Percentiles rank a stretch among this genome's conserved stretches.
These are phyloP conservation scores for Neonectria sp. DNA, from an alignment of 2,329 filamentous ascomycete genomes.

Conservation along the genomic window DNA sequence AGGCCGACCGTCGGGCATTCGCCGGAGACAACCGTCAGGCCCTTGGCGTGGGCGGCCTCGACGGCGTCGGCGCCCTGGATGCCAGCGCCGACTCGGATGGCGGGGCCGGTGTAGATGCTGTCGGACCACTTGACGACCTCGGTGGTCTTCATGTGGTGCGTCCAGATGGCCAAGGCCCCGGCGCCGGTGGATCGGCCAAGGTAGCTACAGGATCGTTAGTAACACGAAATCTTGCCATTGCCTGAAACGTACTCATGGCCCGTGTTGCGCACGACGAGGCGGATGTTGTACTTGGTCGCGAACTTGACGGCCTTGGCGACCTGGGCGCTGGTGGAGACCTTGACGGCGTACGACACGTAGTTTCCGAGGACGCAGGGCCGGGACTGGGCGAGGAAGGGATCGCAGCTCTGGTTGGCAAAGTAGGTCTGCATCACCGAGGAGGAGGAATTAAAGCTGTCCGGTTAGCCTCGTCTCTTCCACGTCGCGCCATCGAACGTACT, in stretches of 20 bases:
- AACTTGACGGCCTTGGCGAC: constrained; percentile 52
- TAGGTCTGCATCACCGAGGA: constrained; percentile 54
- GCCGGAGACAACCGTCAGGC: constrained; percentile 67
- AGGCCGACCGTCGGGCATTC: constrained; percentile 70
- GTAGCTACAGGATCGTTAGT: constrained; percentile 23
- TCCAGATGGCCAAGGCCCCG: constrained; percentile 58
- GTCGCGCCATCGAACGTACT: constrained; percentile 38
- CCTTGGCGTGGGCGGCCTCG: constrained; percentile 60
- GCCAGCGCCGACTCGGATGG: constrained; percentile 69
- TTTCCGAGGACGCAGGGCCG: constrained; percentile 61
- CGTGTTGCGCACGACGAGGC: constrained; percentile 67
- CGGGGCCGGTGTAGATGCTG: constrained; percentile 63
- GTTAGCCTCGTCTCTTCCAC: no score
- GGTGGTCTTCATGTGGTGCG: constrained; percentile 59
- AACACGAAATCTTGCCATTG: no score
- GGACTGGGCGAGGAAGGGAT: constrained; percentile 51
- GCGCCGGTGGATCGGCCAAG: constrained; percentile 72
- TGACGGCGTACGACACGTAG: constrained; percentile 60
- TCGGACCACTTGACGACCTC: constrained; percentile 57
- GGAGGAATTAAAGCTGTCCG: constrained; percentile 34
- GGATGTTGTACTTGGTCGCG: constrained; percentile 57
- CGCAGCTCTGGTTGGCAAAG: constrained; percentile 59
- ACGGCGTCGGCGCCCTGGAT: constrained; percentile 65
- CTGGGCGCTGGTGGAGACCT: constrained; percentile 50
- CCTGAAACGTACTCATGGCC: constrained; percentile 63